Conservation (phyloP, 2,329 filamentous ascomycete genomes). For the Xylariales sp. region DNA sequence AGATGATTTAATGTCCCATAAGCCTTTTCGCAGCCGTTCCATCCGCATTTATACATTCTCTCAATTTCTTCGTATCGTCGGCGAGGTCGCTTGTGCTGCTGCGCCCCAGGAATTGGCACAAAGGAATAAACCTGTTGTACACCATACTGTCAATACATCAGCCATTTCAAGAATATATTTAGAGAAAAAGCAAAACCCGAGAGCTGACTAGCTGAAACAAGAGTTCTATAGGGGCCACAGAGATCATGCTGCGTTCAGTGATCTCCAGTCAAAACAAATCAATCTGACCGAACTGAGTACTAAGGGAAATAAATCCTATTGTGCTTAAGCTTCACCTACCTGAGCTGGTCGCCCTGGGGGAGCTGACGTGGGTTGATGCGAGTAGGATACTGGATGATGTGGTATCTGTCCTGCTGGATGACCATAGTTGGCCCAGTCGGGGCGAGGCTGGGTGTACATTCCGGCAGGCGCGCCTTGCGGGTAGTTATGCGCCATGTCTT, state of each 20-base stretch:
- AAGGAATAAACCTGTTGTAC: slow-evolving; percentile 90
- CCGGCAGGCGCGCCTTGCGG: slow-evolving; percentile 66
- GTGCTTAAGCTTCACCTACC: slow-evolving; percentile 58
- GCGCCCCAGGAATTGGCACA: slow-evolving; percentile 94
- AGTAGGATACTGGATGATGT: slow-evolving; percentile 64
- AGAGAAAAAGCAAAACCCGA: slow-evolving; percentile 26
- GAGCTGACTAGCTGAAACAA: slow-evolving; percentile 2
- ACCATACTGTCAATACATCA: slow-evolving; percentile 53
- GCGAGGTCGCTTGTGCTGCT: slow-evolving; percentile 95
- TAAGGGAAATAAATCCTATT: background rate
- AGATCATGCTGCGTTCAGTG: background rate
- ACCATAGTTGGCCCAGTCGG: slow-evolving; percentile 79
- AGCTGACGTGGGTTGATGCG: slow-evolving; percentile 66
- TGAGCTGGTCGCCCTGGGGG: slow-evolving; percentile 68
- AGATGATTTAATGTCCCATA: slow-evolving; percentile 97
- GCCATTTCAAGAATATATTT: slow-evolving; percentile 41
- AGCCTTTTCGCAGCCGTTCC: slow-evolving; percentile 98
- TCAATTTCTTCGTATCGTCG: slow-evolving; percentile 98
- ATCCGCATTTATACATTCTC: slow-evolving; percentile 99
- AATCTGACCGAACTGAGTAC: background rate
- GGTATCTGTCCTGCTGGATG: slow-evolving; percentile 63
- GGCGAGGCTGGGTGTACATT: slow-evolving; percentile 76
- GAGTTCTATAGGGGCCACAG: background rate
- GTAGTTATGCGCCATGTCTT: slow-evolving; percentile 88
- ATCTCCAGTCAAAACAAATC: background rate